Base-by-base conservation (phyloP, 495 filamentous ascomycete species). In the Neurospora intermedia region DNA sequence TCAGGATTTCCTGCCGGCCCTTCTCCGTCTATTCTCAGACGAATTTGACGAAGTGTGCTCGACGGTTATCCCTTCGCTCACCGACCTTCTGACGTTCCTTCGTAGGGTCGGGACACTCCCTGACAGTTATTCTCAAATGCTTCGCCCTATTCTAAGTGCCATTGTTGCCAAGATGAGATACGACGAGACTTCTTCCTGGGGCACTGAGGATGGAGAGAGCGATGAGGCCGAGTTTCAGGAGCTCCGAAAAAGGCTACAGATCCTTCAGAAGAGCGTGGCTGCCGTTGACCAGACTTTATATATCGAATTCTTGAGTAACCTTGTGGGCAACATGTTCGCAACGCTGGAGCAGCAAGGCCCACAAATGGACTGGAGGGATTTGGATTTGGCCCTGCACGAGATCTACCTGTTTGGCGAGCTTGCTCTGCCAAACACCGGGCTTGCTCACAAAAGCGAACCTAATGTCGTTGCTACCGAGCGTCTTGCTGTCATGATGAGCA, bases 141-240 rank as follows among this genome's bases (percentile, higher is more conserved):
- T 99, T 10, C 89, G 91, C 16, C 91, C 93, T 0, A 92, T 99
- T 71, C 84, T 99, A 54, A 92, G 93, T 78, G 94, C 94, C 15
- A 94, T 98, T 72, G 90, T 98, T 71, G 83, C 88, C 27, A 99
- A 98, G 85, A 97, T 97, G 92, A 90, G 94, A 76, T 98, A 96
- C 78, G 96, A 98, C 76, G 94, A 97, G 78, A 97, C 96, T 13
- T 90, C 93, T 0, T 91, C 88, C 38, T 99, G 96, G 96, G 95
- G 94, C 31, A 90, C 93, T 62, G 96, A 98, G 78, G 94, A 97
- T 73, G 93, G 96, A 72, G 91, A 94, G 80, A 97, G 94, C 2
- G 96, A 99, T 79, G 96, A 98, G 79, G 96, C 96, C n/a, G 96
- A 99, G 79, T 98, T 98, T 78, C 92, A 96, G 76, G 95, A 98